phyloP scores from a whole-genome alignment of 306 rosid species.

The Nissolia schottii region DNA sequence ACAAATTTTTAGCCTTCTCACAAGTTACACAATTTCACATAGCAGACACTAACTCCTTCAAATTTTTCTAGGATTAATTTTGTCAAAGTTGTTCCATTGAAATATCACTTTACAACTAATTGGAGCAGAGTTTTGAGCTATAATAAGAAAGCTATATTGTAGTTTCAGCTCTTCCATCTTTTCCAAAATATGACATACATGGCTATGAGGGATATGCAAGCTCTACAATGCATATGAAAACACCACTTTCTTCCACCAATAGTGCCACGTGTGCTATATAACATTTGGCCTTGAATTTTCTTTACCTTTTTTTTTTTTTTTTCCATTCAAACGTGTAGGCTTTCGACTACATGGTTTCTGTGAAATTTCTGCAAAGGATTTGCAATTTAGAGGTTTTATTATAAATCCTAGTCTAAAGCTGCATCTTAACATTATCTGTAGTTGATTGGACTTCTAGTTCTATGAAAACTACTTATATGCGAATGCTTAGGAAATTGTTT shows the following conservation, averaged over 20 bases:
- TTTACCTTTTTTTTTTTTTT: background rate
- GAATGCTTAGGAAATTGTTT: background rate
- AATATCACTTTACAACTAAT: background rate
- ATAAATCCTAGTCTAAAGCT: background rate
- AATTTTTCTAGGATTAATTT: background rate
- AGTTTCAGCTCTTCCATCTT: background rate
- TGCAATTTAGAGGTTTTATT: background rate
- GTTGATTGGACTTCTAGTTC: background rate
- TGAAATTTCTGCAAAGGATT: background rate
- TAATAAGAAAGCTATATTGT: background rate
- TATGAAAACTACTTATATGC: background rate
- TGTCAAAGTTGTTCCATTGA: background rate
- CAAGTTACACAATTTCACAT: background rate
- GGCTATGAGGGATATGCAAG: background rate
- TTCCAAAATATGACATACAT: background rate
- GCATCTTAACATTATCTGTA: background rate
- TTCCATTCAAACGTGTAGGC: background rate
- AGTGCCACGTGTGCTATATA: background rate
- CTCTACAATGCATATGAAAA: background rate
- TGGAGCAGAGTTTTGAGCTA: background rate
- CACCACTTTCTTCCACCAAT: background rate
- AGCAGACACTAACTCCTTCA: background rate
- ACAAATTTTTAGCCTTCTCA: background rate
- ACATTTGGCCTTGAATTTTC: background rate
- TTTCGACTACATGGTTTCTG: background rate